These are phyloP conservation scores for Suhomyces atakaporum DNA, from an alignment of 1,139 yeast genomes.

Conservation along the genomic window DNA sequence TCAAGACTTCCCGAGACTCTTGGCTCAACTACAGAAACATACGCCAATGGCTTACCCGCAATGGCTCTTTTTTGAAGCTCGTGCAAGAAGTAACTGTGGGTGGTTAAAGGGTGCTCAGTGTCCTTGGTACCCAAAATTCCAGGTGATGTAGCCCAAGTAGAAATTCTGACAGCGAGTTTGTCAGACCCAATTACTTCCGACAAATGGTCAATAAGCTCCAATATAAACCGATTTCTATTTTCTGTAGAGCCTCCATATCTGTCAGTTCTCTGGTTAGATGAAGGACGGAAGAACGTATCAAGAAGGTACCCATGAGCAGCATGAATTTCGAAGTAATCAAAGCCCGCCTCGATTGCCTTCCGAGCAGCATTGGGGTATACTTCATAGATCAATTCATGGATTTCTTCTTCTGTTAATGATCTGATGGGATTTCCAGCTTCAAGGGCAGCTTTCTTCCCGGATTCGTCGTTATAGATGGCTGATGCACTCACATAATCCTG, in stretches of 20 bases:
- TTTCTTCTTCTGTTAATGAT: conserved; percentile 15
- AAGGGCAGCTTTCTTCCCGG: conserved; percentile 11
- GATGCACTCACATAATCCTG: conserved; percentile 12
- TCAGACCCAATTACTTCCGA: conserved; percentile 46
- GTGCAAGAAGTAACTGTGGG: conserved; percentile 31
- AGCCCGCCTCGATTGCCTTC: conserved; percentile 19
- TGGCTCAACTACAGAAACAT: conserved; percentile 18
- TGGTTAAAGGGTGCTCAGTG: conserved; percentile 25
- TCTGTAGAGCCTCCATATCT: conserved; percentile 22
- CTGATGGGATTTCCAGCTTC: conserved; percentile 15
- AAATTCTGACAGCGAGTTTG: conserved; percentile 56
- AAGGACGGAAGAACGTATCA: conserved; percentile 17
- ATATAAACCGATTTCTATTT: conserved; percentile 17
- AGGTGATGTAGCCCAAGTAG: conserved; percentile 56
- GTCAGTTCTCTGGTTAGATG: conserved; percentile 20
- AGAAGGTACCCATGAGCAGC: conserved; percentile 21
- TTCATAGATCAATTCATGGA: conserved; percentile 14
- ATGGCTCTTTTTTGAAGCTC: conserved; percentile 43
- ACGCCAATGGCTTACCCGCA: conserved; percentile 33
- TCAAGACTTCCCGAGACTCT: conserved; percentile 18
- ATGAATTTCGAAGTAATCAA: conserved; percentile 21
- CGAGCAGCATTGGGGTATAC: conserved; percentile 20
- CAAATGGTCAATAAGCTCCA: conserved; percentile 30
- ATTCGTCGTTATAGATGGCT: conserved; percentile 12
- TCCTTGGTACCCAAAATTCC: conserved; percentile 35